A percentile compares a stretch with the other conserved stretches of the same genome.
phyloP scores from a whole-genome alignment of 1,284 basidiomycete species.

The Microbotryomycetes sp. region DNA sequence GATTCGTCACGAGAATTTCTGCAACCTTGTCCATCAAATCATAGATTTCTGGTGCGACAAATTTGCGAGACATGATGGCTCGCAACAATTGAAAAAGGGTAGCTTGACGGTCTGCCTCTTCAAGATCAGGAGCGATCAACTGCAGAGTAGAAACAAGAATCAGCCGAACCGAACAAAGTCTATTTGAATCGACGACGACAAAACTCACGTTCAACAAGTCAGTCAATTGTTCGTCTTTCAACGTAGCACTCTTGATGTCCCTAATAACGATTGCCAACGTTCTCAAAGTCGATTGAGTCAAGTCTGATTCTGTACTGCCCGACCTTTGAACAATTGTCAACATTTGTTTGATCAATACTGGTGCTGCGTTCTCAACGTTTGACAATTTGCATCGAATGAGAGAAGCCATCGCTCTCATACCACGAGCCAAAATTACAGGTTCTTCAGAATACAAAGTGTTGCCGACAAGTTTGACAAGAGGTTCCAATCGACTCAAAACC shows the following conservation, averaged over 20 bases:
- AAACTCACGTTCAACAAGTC: conserved; percentile 52
- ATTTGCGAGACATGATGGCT: conserved; percentile 83
- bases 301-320: conserved; percentile 83
- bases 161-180: background rate
- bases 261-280: conserved; percentile 79
- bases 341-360: conserved; percentile 78
- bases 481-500: conserved; percentile 71
- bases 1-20: conserved; percentile 88
- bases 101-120: conserved; percentile 81
- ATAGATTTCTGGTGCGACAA: conserved; percentile 94
- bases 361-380: conserved; percentile 67
- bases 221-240: conserved; percentile 83
- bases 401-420: conserved; percentile 72
- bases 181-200: background rate
- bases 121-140: conserved; percentile 82
- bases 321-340: conserved; percentile 75
- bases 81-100: conserved; percentile 84
- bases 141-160: conserved; percentile 49
- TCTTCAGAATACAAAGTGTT: conserved; percentile 87
- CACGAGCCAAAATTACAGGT: conserved; percentile 68
- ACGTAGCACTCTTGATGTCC: conserved; percentile 67
- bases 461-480: conserved; percentile 80
- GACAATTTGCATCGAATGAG: conserved; percentile 80
- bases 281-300: conserved; percentile 81
- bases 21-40: conserved; percentile 95